Base-by-base conservation (phyloP, 139 green algal species). In the Coelastrella sp. region DNA sequence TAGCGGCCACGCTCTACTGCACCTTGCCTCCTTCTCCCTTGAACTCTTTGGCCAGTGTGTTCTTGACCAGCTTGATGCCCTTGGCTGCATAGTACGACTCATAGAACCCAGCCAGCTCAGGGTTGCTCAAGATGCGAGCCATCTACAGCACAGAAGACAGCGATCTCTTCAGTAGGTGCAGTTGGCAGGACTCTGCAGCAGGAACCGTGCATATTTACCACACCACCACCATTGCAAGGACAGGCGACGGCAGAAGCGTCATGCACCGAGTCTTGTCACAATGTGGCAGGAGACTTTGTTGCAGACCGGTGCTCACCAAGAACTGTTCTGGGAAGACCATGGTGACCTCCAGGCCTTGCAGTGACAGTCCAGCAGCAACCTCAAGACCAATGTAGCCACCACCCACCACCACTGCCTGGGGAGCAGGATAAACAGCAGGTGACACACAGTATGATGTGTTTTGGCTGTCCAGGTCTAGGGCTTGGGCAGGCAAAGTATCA, bases 331-430 rank as follows among this genome's bases (percentile, higher is more conserved):
- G 97, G 72, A 97, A 97, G 3, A 99, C 94, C 80, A 99, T 94
- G 0, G 97, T 98, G 1, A 97, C 94, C 0, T 97, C 75, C 83
- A 99, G 84, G 10, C 96, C 97, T 83, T 98, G 95, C 25, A 92
- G 78, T 6, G 84, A 91, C 63, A 99, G 91, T 0, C 78, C 94
- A 59, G 96, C 95, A 7, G 95, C 95, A 20, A 93, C 91, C 90
- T 98, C 96, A 78, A 97, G 89, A 78, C 97, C 97, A 89, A 99
- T 99, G 95, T 99, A 99, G 25, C 97, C 97, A 75, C 97, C 97
- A 27, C 97, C 97, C 60, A 99, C 93, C 11, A 96, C 92, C 0
- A 97, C 92, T 7, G 90, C 96, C 93, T 96, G 88, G 4, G 15
- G 35, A 27, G 87, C 25, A 73, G 60, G n/a, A 25, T 12, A 24